Evolutionary conservation across 805 yeast species (phyloP).

Genomic region (Kregervanrija delftensis): DNA sequence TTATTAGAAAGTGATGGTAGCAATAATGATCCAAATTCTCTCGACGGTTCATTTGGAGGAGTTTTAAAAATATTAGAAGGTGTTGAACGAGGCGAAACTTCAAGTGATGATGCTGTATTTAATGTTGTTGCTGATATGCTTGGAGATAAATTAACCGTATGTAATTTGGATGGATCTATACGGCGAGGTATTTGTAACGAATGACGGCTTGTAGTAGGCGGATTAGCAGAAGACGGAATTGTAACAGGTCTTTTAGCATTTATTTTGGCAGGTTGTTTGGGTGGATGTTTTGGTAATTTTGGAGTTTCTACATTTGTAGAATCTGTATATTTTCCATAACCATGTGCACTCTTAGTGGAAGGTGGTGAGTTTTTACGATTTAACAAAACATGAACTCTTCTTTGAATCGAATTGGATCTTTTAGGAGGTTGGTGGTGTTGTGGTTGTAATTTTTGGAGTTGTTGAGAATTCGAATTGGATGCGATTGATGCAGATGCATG

Average conservation of each 20-base stretch:
- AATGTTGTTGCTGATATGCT: background rate
- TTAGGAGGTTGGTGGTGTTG: conserved; percentile 18
- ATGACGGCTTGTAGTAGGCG: background rate
- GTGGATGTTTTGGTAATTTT: background rate
- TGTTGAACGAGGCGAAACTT: background rate
- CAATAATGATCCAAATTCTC: background rate
- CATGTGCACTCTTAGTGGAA: conserved; percentile 58
- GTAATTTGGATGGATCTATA: background rate
- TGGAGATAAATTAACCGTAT: background rate
- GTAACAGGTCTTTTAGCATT: background rate
- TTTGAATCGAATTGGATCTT: conserved; percentile 39
- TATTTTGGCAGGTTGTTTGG: background rate
- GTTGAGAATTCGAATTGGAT: too few relatives aligned
- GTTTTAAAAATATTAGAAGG: conserved; percentile 15
- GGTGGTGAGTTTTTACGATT: conserved; percentile 38
- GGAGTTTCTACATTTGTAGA: conserved; percentile 2
- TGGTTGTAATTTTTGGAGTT: too few relatives aligned
- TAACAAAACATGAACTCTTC: conserved; percentile 46
- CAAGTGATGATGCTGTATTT: background rate
- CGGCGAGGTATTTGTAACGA: background rate
- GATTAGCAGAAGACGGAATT: too few relatives aligned
- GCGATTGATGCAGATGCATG: conserved; percentile 1
- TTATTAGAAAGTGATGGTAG: background rate
- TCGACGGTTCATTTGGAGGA: conserved; percentile 14
- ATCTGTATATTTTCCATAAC: conserved; percentile 74